Conservation (phyloP, 1,284 basidiomycete genomes). For the Ustilago xerochloae region DNA sequence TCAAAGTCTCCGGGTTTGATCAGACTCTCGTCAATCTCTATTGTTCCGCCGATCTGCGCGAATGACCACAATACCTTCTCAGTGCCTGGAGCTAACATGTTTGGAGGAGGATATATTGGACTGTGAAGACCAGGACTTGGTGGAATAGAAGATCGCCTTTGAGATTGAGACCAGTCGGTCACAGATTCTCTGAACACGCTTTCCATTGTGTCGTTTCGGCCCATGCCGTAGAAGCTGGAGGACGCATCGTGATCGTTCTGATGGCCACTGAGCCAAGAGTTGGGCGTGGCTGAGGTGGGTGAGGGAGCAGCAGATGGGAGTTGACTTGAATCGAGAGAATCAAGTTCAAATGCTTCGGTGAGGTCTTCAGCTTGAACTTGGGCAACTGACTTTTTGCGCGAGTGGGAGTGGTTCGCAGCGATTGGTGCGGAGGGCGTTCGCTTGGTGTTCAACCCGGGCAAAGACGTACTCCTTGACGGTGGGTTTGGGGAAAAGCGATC, state of each 20-base stretch:
- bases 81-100: constrained; percentile 69
- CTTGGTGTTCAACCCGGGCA: constrained; percentile 12
- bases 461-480: constrained; percentile 24
- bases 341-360: constrained; percentile 60
- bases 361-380: constrained; percentile 62
- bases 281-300: constrained; percentile 6
- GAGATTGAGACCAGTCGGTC: constrained; percentile 54
- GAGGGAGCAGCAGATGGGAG: constrained; percentile 3
- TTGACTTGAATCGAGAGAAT: constrained; percentile 9
- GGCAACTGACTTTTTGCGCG: constrained; percentile 62
- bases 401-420: constrained; percentile 57
- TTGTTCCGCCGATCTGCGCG: constrained; percentile 80
- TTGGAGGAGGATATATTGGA: constrained; percentile 45
- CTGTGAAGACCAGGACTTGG: constrained; percentile 18
- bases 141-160: constrained; percentile 8
- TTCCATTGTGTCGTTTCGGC: constrained; percentile 68
- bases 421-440: constrained; percentile 32
- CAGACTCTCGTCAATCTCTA: constrained; percentile 71
- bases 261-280: constrained; percentile 7
- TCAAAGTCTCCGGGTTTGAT: constrained; percentile 70
- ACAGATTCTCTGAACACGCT: constrained; percentile 67
- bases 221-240: constrained; percentile 59
- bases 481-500: constrained; percentile 23
- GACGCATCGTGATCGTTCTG: constrained; percentile 4
- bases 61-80: constrained; percentile 87